Evolutionary conservation across 495 filamentous ascomycete species (phyloP).

Genomic region (Bombardia bombarda): DNA sequence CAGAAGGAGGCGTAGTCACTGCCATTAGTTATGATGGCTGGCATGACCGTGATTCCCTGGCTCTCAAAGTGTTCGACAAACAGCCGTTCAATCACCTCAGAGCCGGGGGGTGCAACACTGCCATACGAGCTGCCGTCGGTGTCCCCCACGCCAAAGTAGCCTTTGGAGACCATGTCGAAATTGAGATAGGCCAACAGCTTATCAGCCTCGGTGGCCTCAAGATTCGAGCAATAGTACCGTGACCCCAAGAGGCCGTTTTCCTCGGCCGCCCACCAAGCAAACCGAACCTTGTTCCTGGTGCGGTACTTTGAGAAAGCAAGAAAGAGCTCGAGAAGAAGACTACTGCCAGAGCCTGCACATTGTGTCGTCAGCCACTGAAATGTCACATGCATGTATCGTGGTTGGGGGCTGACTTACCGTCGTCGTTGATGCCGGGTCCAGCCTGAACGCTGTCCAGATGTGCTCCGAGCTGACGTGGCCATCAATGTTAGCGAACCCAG

Average conservation of each 20-base stretch:
- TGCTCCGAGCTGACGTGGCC: conserved; percentile 29
- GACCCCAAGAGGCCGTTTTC: conserved; percentile 37
- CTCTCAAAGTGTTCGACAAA: conserved; percentile 25
- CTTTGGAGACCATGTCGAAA: conserved; percentile 35
- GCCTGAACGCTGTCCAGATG: conserved; percentile 40
- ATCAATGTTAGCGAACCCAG: too few relatives aligned
- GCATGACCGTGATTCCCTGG: conserved; percentile 23
- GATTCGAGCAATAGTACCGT: conserved; percentile 25
- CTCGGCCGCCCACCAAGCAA: conserved; percentile 41
- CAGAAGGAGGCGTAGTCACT: conserved; percentile 39
- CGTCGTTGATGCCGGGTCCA: conserved; percentile 29
- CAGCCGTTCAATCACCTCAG: conserved; percentile 30
- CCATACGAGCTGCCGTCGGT: conserved; percentile 29
- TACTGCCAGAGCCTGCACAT: conserved; percentile 25
- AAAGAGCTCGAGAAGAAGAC: conserved; percentile 32
- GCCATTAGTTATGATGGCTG: conserved; percentile 29
- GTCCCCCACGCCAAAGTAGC: conserved; percentile 35
- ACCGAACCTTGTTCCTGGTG: conserved; percentile 32
- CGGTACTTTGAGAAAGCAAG: conserved; percentile 20
- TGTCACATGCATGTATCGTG: too few relatives aligned
- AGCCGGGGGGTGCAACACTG: conserved; percentile 23
- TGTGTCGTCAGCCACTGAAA: too few relatives aligned
- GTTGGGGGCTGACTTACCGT: conserved; percentile 1
- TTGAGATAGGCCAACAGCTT: conserved; percentile 38
- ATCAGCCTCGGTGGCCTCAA: conserved; percentile 24